phyloP scores from a whole-genome alignment of 2,329 filamentous ascomycete species.

The Chrysoporthe puriensis region DNA sequence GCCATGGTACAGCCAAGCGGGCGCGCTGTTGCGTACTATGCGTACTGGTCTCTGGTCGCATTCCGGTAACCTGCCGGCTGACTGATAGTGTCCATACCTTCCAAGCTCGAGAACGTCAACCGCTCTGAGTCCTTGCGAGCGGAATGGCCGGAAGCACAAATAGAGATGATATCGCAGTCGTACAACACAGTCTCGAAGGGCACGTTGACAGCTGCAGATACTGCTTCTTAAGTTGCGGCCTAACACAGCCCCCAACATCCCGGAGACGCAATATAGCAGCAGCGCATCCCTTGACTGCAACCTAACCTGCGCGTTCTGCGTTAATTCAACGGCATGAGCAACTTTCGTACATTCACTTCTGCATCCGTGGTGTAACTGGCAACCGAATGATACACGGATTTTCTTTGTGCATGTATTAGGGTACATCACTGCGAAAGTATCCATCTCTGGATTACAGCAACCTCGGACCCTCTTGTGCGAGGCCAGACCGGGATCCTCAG shows the following conservation, averaged over 20 bases:
- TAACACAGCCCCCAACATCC: slow-evolving; percentile 17
- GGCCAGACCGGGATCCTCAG: not conserved
- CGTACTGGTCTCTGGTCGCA: slow-evolving; percentile 1
- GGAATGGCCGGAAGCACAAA: not conserved
- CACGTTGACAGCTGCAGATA: slow-evolving; percentile 24
- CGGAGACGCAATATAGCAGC: not conserved
- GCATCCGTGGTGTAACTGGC: slow-evolving; percentile 17
- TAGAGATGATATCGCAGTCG: slow-evolving; percentile 3
- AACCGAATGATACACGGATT: not conserved
- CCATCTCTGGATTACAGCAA: not conserved
- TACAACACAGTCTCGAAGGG: slow-evolving; percentile 19
- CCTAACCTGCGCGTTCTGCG: slow-evolving; percentile 15
- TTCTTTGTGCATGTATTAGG: not conserved
- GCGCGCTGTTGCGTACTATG: slow-evolving; percentile 11
- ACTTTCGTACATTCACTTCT: slow-evolving; percentile 11
- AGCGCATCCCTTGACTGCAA: slow-evolving; percentile 7
- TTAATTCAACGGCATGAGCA: slow-evolving; percentile 18
- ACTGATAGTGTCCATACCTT: not conserved
- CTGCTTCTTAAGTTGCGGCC: slow-evolving; percentile 10
- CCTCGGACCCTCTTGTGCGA: not conserved
- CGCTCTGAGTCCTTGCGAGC: not conserved
- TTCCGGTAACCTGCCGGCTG: not conserved
- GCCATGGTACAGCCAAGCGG: not conserved
- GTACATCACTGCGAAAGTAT: not conserved
- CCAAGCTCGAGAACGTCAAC: not conserved